Evolutionary conservation across 75 land plant genomes (phyloP).

Genomic region (Larix kaempferi): DNA sequence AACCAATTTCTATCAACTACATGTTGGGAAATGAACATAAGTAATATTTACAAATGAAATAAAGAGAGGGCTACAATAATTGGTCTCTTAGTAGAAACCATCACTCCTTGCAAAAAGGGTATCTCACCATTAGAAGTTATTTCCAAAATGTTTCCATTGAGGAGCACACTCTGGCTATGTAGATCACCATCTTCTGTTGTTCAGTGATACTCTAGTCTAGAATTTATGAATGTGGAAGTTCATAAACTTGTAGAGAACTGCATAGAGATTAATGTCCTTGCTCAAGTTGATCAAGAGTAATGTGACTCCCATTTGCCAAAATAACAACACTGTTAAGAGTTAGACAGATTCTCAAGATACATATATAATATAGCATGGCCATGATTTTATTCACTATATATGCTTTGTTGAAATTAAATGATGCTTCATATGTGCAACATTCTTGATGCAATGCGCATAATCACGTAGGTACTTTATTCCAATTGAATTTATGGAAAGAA

Average conservation of each 20-base stretch:
- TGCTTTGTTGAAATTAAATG: no score
- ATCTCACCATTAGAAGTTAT: conserved; percentile 47
- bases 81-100: conserved; percentile 30
- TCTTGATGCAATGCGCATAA: conserved; percentile 80
- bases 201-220: conserved; percentile 56
- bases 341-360: no score
- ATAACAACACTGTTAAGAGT: background rate
- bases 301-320: conserved; percentile 65
- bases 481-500: no score
- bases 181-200: conserved; percentile 56
- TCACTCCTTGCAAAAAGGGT: conserved; percentile 43
- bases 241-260: no score
- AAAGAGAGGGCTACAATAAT: conserved; percentile 49
- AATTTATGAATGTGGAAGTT: background rate
- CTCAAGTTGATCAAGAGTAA: conserved; percentile 62
- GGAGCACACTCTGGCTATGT: conserved; percentile 68
- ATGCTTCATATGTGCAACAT: conserved; percentile 41
- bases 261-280: no score
- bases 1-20: conserved; percentile 16
- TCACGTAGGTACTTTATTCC: conserved; percentile 54
- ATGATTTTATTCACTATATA: no score
- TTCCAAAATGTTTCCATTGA: conserved; percentile 57
- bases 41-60: conserved; percentile 69
- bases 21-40: conserved; percentile 37
- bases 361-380: no score